These are phyloP conservation scores for Coemansia sp. DNA, from an alignment of 192 early-diverging fungal species.

Conservation along the genomic window DNA sequence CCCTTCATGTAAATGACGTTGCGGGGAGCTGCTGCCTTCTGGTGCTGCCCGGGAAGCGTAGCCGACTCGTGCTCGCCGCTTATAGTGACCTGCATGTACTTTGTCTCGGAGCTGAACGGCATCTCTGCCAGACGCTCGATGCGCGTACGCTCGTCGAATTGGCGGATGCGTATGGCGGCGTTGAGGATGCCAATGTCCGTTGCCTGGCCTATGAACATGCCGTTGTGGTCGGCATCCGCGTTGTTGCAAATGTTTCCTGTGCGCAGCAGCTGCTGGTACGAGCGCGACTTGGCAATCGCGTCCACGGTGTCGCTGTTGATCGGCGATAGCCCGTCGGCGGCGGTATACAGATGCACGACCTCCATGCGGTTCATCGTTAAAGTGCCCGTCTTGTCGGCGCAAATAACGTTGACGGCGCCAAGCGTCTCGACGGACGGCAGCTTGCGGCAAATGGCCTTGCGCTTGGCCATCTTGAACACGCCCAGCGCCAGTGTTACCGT, in stretches of 20 bases:
- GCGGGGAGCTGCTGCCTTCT: neutral
- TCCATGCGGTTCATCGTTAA: constrained; percentile 96
- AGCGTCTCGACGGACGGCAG: constrained; percentile 92
- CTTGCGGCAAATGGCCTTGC: constrained; percentile 92
- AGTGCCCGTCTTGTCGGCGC: constrained; percentile 96
- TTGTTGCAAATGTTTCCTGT: constrained; percentile 92
- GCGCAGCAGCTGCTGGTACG: constrained; percentile 49
- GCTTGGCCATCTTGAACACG: constrained; percentile 87
- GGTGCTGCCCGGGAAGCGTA: constrained; percentile 6
- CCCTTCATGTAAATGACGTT: constrained; percentile 76
- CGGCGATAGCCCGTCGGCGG: constrained; percentile 40
- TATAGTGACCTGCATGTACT: constrained; percentile 82
- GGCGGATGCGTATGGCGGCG: constrained; percentile 55
- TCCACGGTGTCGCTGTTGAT: constrained; percentile 33
- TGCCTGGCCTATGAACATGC: constrained; percentile 82
- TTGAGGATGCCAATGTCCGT: constrained; percentile 94
- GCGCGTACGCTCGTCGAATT: constrained; percentile 70
- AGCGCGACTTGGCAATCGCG: constrained; percentile 28
- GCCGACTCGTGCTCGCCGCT: constrained; percentile 32
- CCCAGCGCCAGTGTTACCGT: constrained; percentile 92
- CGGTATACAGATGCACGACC: constrained; percentile 77
- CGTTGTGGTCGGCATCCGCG: constrained; percentile 69
- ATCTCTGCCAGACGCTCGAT: constrained; percentile 69
- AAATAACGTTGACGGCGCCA: constrained; percentile 92
- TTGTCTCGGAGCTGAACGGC: constrained; percentile 92